Evolutionary conservation across 371 early-diverging fungal genomes (phyloP).

Genomic region (Haplosporangium sp.): DNA sequence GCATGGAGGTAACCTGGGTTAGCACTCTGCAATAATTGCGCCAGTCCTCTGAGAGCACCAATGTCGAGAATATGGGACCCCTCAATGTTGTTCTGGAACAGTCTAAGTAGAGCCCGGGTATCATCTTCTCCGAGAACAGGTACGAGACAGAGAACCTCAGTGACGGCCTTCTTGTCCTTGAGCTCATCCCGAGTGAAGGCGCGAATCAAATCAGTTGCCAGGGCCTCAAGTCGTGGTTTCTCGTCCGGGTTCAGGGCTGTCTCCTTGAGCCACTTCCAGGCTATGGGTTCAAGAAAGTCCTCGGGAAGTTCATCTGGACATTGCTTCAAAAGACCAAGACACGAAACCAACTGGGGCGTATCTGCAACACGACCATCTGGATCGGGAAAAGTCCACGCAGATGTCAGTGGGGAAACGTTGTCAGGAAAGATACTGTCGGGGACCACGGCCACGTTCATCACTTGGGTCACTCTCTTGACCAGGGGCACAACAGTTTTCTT

Average conservation of each 20-base stretch:
- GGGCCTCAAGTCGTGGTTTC: slow-evolving; percentile 8
- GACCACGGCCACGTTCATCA: not conserved
- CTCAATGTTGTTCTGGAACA: slow-evolving; percentile 5
- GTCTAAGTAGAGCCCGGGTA: not conserved
- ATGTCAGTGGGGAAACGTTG: not conserved
- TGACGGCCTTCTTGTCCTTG: slow-evolving; percentile 4
- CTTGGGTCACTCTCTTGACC: not conserved
- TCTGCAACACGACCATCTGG: slow-evolving; percentile 7
- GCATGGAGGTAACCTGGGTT: slow-evolving; percentile 6
- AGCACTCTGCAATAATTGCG: slow-evolving; percentile 10
- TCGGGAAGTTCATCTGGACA: not conserved
- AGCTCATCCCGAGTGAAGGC: slow-evolving; percentile 14
- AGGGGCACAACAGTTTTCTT: too few relatives aligned
- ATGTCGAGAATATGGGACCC: slow-evolving; percentile 7
- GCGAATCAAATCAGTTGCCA: slow-evolving; percentile 7
- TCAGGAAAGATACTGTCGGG: not conserved
- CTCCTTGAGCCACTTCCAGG: slow-evolving; percentile 6
- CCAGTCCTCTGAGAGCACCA: slow-evolving; percentile 14
- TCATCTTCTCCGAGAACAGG: slow-evolving; percentile 11
- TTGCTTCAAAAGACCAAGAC: slow-evolving; percentile 9
- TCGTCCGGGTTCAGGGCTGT: slow-evolving; percentile 6
- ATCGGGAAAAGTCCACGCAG: not conserved
- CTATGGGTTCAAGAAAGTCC: not conserved
- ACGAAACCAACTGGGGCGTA: slow-evolving; percentile 5
- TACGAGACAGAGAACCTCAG: slow-evolving; percentile 11